Percentiles rank a stretch among this genome's conserved stretches.
Evolutionary conservation across 2,329 filamentous ascomycete genomes (phyloP).

Genomic region (Sclerotinia sclerotiorum): DNA sequence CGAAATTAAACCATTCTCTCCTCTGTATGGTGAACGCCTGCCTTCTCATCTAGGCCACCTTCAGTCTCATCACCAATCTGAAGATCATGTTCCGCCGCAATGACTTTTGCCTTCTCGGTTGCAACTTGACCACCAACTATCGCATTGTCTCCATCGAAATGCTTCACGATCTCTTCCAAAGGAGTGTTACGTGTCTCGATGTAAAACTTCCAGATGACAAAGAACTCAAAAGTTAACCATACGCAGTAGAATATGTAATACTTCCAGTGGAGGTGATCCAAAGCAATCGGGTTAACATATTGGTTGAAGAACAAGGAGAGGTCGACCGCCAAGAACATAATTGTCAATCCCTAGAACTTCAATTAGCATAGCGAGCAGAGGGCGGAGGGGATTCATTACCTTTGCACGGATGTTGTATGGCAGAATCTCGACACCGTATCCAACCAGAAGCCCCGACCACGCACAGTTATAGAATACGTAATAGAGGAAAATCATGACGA

Average conservation of each 20-base stretch:
- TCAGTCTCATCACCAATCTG: slow-evolving; percentile 7
- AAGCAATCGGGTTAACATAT: slow-evolving; percentile 47
- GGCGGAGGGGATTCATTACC: slow-evolving; percentile 27
- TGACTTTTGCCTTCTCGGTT: slow-evolving; percentile 22
- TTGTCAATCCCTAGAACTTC: slow-evolving; percentile 38
- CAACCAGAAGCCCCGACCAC: slow-evolving; percentile 35
- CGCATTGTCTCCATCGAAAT: slow-evolving; percentile 48
- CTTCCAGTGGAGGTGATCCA: slow-evolving; percentile 44
- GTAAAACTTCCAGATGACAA: slow-evolving; percentile 41
- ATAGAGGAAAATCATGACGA: slow-evolving; percentile 52
- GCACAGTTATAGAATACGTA: slow-evolving; percentile 45
- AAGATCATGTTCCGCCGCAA: slow-evolving; percentile 23
- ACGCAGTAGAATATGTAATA: slow-evolving; percentile 48
- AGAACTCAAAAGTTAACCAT: slow-evolving; percentile 37
- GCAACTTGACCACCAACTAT: slow-evolving; percentile 25
- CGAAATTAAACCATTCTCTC: slow-evolving; percentile 16
- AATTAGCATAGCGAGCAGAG: background rate
- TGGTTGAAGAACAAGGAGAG: slow-evolving; percentile 48
- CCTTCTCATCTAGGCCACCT: slow-evolving; percentile 17
- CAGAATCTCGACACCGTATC: slow-evolving; percentile 36
- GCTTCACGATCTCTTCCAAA: slow-evolving; percentile 48
- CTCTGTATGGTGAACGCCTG: slow-evolving; percentile 10
- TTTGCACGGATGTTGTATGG: slow-evolving; percentile 40
- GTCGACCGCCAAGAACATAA: slow-evolving; percentile 48
- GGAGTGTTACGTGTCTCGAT: slow-evolving; percentile 47